Evolutionary conservation across 2,329 filamentous ascomycete species (phyloP), one percentile per base, ranked within the genome.

Genomic region (Clonostachys sp.): DNA sequence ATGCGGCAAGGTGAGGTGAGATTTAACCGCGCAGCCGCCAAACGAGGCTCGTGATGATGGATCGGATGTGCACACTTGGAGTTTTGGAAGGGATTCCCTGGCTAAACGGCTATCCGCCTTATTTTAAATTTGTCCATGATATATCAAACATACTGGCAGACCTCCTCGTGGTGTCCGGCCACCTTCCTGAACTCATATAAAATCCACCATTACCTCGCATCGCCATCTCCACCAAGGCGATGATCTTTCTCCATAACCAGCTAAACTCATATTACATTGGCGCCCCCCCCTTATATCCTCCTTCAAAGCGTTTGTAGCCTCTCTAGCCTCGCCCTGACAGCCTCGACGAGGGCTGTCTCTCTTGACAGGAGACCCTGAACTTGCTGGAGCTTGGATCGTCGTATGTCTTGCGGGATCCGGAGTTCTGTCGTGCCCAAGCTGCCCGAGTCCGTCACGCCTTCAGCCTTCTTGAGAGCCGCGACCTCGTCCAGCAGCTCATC

Each of bases 341-440:
- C 84, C 55, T 88, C 84, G 7, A 89, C 80, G 56, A 89, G 63
- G 6, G 83, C 83, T 42, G 79, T 79, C 65, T 89, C 84, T 30
- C 85, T 71, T 48, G 85, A 81, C 53, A 89, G 65, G 50, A 87
- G 63, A 30, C 67, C 67, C 64, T 81, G 81, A 18, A 89, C 81
- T 60, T 86, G 78, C 48, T 73, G 72, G 53, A 88, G 64, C 65
- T 86, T 87, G 45, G 73, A 77, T 64, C 74, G 79, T 49, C 83
- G 74, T 49, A 87, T 74, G 47, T 83, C 80, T 17, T 74, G 67
- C 12, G 83, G 79, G 46, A 86, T 80, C 52, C 73, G 70, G 45
- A 80, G 55, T 50, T 75, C 71, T 42, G 67, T 64, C 24, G 70
- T 61, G 36, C 17, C 14, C 30, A 57, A 47, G 30, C 16, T 18